Evolutionary conservation across 225 moss, liverwort and hornwort genomes (phyloP), one percentile per base, ranked within the genome.

Genomic region (Pseudisothecium myosuroides): DNA sequence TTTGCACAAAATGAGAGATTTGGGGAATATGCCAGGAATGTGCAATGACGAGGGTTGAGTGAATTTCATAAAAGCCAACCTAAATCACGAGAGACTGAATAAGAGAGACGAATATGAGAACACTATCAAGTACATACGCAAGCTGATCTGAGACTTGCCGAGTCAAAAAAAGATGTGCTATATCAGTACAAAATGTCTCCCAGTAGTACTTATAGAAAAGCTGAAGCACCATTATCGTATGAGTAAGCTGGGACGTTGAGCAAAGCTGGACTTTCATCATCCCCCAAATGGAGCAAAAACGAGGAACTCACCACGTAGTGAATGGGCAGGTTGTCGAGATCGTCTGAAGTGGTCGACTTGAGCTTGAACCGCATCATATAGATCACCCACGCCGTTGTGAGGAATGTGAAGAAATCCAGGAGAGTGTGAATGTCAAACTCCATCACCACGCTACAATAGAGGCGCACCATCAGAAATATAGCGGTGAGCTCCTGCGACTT

Each of bases 361-460:
- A 99, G 88, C 92, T 96, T 99, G 63, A 96, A 95, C 67, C 98
- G 96, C 93, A 98, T 97, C 85, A 94, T 98, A 21, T 94, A 98
- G 54, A 98, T 93, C 80, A 97, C 98, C 98, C 98, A 98, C 71
- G 94, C 88, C 45, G 98, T 98, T 37, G 96, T 94, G 64, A 92
- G 87, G 39, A 98, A 90, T 59, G 98, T 96, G 64, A 85, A 92
- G 45, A 96, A 93, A 88, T 98, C 98, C 85, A 98, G 89, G 83
- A 98, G 84, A 59, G 98, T 98, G 88, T 98, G 98, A 32, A 97
- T 92, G 87, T 98, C 97, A 83, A 94, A 95, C 90, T 98, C 98
- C 98, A 98, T 98, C 86, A 97, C 96, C 83, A 98, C 87, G 91
- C 98, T 98, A 94, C 98, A 98, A 88, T 97, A 98, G 50, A 98